Evolutionary conservation across 1,284 basidiomycete species (phyloP).

Genomic region (Boletellus deceptivus): DNA sequence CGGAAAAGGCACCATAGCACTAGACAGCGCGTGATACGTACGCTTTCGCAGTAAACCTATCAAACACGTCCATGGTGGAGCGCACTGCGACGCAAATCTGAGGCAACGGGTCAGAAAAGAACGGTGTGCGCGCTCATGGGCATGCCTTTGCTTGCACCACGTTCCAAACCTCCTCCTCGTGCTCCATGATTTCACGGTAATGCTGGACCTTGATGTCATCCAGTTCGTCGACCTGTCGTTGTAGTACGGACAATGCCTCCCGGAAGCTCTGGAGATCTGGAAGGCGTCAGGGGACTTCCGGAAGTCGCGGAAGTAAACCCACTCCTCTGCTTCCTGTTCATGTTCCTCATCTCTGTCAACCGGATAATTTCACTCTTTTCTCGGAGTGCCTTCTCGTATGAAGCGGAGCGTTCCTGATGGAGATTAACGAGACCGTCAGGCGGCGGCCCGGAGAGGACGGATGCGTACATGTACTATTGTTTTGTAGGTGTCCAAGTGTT

Average conservation of each 20-base stretch:
- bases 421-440: slow-evolving; percentile 8
- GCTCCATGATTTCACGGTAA: slow-evolving; percentile 86
- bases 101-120: slow-evolving; percentile 22
- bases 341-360: slow-evolving; percentile 85
- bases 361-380: slow-evolving; percentile 86
- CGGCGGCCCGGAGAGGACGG: slow-evolving; percentile 12
- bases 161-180: slow-evolving; percentile 93
- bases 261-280: slow-evolving; percentile 84
- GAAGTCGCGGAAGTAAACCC: slow-evolving; percentile 29
- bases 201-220: slow-evolving; percentile 79
- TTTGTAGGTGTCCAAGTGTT: slow-evolving; percentile 81
- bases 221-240: slow-evolving; percentile 85
- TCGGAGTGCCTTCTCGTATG: slow-evolving; percentile 75
- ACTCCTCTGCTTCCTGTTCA: slow-evolving; percentile 86
- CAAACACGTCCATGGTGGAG: slow-evolving; percentile 79
- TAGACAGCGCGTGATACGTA: slow-evolving; percentile 40
- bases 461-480: slow-evolving; percentile 63
- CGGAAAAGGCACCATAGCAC: neutral
- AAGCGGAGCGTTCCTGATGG: slow-evolving; percentile 68
- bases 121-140: neutral
- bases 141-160: slow-evolving; percentile 79
- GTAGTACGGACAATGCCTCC: slow-evolving; percentile 78
- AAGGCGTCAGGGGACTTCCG: slow-evolving; percentile 13
- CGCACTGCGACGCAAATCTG: slow-evolving; percentile 74
- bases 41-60: slow-evolving; percentile 86